These are phyloP conservation scores for Aureococcus anophagefferens DNA, from an alignment of 108 stramenopile genomes.

Conservation along the genomic window DNA sequence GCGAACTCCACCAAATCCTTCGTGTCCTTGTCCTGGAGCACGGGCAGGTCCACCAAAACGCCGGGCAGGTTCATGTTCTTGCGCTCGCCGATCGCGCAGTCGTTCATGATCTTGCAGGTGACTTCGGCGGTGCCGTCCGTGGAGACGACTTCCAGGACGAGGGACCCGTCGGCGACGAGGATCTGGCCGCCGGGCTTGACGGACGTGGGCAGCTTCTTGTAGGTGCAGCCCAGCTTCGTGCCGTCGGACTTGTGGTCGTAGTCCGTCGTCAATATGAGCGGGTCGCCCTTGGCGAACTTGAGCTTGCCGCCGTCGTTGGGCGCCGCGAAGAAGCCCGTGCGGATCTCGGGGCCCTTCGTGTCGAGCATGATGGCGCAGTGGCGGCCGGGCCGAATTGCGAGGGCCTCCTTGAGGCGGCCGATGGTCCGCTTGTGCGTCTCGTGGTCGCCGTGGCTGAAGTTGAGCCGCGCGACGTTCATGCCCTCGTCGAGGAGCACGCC, in stretches of 20 bases:
- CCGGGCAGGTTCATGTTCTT: conserved; percentile 88
- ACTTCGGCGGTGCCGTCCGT: conserved; percentile 54
- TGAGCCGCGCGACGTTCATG: conserved; percentile 80
- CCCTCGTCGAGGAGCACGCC: conserved; percentile 72
- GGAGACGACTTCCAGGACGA: conserved; percentile 63
- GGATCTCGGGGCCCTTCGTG: conserved; percentile 85
- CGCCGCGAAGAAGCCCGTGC: conserved; percentile 67
- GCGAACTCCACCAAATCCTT: conserved; percentile 19
- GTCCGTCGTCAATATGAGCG: conserved; percentile 60
- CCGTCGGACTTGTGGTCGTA: conserved; percentile 56
- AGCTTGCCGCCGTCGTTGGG: conserved; percentile 57
- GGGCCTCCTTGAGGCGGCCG: neutral
- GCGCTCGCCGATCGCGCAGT: conserved; percentile 62
- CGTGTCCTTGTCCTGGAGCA: conserved; percentile 65
- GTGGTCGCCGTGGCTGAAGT: conserved; percentile 80
- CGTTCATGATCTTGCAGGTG: conserved; percentile 58
- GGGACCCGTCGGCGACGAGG: conserved; percentile 68
- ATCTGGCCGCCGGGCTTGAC: conserved; percentile 65
- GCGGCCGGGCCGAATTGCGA: conserved; percentile 4
- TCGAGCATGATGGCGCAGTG: conserved; percentile 65
- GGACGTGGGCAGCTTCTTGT: conserved; percentile 49
- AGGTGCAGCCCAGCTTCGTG: conserved; percentile 63
- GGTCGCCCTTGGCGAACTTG: conserved; percentile 61
- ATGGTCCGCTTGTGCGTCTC: conserved; percentile 32
- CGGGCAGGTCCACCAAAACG: conserved; percentile 68